phyloP scores from a whole-genome alignment of 148 eudicot genomes.

The Rhododendron henanense region DNA sequence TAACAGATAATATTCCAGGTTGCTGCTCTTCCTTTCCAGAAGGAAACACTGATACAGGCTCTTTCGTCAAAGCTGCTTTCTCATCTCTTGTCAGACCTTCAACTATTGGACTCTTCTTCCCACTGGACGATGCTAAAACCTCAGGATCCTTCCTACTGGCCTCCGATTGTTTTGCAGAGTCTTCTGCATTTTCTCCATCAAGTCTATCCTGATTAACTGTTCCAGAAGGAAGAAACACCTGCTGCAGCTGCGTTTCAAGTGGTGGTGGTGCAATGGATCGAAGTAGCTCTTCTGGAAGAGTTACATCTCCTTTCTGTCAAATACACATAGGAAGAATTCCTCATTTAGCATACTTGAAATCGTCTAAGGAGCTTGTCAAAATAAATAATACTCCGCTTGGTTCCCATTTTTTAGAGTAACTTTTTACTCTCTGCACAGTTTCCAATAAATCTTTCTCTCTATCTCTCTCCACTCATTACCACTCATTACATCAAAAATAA shows the following conservation, averaged over 20 bases:
- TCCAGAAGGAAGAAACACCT: conserved; percentile 41
- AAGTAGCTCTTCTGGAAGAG: conserved; percentile 85
- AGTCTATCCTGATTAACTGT: conserved; percentile 43
- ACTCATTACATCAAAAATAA: too few species aligned
- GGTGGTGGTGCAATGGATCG: conserved; percentile 81
- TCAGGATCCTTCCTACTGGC: conserved; percentile 49
- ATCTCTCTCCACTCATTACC: too few species aligned
- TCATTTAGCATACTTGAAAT: neutral
- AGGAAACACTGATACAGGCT: conserved; percentile 37
- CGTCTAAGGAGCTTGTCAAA: conserved; percentile 6
- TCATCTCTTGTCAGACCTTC: conserved; percentile 53
- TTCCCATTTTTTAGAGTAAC: too few species aligned
- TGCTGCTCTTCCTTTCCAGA: conserved; percentile 59
- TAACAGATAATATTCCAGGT: conserved; percentile 32
- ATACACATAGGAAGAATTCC: conserved; percentile 15
- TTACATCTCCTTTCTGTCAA: conserved; percentile 82
- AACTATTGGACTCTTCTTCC: conserved; percentile 33
- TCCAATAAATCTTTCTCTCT: too few species aligned
- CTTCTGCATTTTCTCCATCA: conserved; percentile 44
- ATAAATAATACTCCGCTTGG: neutral
- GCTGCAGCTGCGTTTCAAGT: conserved; percentile 62
- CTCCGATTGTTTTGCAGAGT: conserved; percentile 40
- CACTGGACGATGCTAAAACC: conserved; percentile 31
- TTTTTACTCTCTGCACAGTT: too few species aligned
- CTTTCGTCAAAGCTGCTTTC: conserved; percentile 44